phyloP scores from a whole-genome alignment of 1,139 yeast genomes.

The Pichia sp. region DNA sequence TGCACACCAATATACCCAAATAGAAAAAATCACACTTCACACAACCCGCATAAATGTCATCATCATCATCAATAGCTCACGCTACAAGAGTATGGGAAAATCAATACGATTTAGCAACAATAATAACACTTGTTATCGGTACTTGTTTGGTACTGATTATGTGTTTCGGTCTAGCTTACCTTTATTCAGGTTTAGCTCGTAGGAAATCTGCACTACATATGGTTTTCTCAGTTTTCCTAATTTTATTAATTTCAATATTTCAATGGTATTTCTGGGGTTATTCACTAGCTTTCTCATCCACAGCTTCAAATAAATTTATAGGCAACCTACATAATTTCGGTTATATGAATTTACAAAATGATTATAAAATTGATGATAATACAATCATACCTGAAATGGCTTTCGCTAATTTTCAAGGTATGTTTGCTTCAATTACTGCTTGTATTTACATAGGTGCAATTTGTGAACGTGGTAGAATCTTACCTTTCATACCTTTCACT shows the following conservation, averaged over 20 bases:
- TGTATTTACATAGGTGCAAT: slow-evolving; percentile 93
- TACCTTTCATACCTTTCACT: slow-evolving; percentile 76
- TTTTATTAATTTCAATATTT: slow-evolving; percentile 42
- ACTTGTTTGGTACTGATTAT: slow-evolving; percentile 79
- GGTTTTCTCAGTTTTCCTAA: slow-evolving; percentile 78
- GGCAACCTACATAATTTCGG: slow-evolving; percentile 84
- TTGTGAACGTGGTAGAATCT: slow-evolving; percentile 86
- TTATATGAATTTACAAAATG: slow-evolving; percentile 41
- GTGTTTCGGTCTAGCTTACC: slow-evolving; percentile 92
- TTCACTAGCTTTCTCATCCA: slow-evolving; percentile 73
- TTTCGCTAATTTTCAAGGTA: slow-evolving; percentile 81
- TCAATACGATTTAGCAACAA: slow-evolving; percentile 37
- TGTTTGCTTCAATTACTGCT: slow-evolving; percentile 82
- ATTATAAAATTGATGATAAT: slow-evolving; percentile 27
- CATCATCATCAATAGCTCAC: not conserved
- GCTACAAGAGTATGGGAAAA: slow-evolving; percentile 10
- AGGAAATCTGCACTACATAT: slow-evolving; percentile 84
- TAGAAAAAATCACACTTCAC: no score
- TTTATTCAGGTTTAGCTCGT: slow-evolving; percentile 88
- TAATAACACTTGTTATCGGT: slow-evolving; percentile 44
- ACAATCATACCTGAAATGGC: slow-evolving; percentile 69
- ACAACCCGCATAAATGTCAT: no score
- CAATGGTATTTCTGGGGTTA: slow-evolving; percentile 99
- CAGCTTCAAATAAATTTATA: slow-evolving; percentile 74
- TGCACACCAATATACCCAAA: no score